A percentile compares a stretch with the other conserved stretches of the same genome.
Evolutionary conservation across 345 rosid species (phyloP).

Genomic region (Pelargonium nanum): DNA sequence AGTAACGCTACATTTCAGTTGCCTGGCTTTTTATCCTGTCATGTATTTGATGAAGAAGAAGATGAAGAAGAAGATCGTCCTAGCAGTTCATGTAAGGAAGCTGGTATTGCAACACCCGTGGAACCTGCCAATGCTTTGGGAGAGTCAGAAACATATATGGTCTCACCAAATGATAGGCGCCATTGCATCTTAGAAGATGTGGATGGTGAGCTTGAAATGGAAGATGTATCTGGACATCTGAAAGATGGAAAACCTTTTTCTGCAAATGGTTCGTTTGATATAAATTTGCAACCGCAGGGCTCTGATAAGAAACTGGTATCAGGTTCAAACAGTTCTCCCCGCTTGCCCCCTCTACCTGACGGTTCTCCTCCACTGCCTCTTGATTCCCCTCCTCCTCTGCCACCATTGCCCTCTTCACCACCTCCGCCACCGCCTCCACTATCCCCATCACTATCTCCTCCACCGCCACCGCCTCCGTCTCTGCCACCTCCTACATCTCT

Average conservation of each 20-base stretch:
- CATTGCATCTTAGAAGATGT: constrained; percentile 70
- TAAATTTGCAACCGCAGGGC: constrained; percentile 24
- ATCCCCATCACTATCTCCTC: constrained; percentile 30
- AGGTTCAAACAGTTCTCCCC: constrained; percentile 21
- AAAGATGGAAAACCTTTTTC: constrained; percentile 38
- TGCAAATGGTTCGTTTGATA: constrained; percentile 19
- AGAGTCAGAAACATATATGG: constrained; percentile 33
- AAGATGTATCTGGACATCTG: constrained; percentile 61
- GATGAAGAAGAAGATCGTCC: constrained; percentile 48
- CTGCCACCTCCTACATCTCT: constrained; percentile 21
- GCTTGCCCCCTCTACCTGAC: constrained; percentile 31
- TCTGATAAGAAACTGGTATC: constrained; percentile 24
- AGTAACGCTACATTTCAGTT: constrained; percentile 86
- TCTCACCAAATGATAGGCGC: constrained; percentile 48
- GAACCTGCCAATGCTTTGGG: constrained; percentile 29
- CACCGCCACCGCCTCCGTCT: constrained; percentile 37
- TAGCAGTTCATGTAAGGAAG: constrained; percentile 28
- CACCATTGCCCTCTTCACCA: constrained; percentile 64
- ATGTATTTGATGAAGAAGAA: constrained; percentile 37
- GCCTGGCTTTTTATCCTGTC: constrained; percentile 59
- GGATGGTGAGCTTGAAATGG: constrained; percentile 85
- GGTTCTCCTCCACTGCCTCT: constrained; percentile 66
- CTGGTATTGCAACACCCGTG: constrained; percentile 24
- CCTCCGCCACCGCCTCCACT: constrained; percentile 40
- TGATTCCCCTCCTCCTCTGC: constrained; percentile 64